Evolutionary conservation across 495 filamentous ascomycete genomes (phyloP), one percentile per base, ranked within the genome.

Genomic region (Friedmanniomyces simplex): DNA sequence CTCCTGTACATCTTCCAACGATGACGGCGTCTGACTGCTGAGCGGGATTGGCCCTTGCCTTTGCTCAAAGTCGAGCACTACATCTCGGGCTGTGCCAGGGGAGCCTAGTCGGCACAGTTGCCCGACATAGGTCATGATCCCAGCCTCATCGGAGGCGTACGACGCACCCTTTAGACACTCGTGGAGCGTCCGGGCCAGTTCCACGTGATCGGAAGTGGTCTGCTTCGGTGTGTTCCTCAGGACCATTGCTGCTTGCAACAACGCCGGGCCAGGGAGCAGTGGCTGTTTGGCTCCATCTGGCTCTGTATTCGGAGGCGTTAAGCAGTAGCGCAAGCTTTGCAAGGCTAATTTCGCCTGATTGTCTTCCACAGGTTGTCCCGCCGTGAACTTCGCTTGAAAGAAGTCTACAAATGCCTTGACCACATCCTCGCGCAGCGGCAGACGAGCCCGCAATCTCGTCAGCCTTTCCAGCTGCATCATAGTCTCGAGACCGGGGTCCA

Each of bases 391-490:
- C 1, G 41, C 41, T 1, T 34, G 14, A 51, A 93, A 79, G 58
- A 94, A 87, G 6, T 74, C 71, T 50, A 70, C 73, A 62, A 86
- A 86, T 22, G 85, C 87, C 22, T 74, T 70, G 0, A 79, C 69
- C 0, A 95, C 67, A n/a, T 83, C 77, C 25, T 76, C 64, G 13
- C 72, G 70, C 13, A 79, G 68, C 21, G 87, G 88, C 8, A 77
- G 74, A 51, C 88, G 74, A 11, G 74, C 69, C 28, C 72, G 61
- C 39, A 79, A 72, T 24, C 70, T 67, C 53, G 77, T 62, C 61
- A 70, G 70, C 39, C 69, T 68, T 49, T 65, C 64, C 55, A 82
- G 71, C 41, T 79, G 70, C 39, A 80, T 71, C 68, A 89, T 72
- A 22, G 63, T 71, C 34, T 76, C 73, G 46, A 84, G 74, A 22